These are phyloP conservation scores for Fraxinus sp. DNA, from an alignment of 305 asterid species.

Conservation along the genomic window DNA sequence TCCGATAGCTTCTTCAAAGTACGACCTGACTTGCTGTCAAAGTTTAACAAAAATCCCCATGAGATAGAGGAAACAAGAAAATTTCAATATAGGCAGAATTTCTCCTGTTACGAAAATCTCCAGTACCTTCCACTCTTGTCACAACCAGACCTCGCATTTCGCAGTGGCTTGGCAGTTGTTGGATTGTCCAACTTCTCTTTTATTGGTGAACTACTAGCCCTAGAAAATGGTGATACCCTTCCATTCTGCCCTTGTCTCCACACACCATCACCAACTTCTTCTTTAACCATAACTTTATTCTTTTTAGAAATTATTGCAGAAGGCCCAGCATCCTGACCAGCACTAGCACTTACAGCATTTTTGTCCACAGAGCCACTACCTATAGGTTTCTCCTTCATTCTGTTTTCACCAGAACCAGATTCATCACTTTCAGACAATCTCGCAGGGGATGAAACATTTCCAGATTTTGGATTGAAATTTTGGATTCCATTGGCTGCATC, in stretches of 20 bases:
- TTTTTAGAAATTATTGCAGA: conserved; percentile 50
- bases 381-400: conserved; percentile 57
- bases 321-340: conserved; percentile 54
- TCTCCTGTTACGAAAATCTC: conserved; percentile 23
- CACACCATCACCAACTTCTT: conserved; percentile 73
- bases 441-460: conserved; percentile 67
- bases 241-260: conserved; percentile 93
- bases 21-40: conserved; percentile 86
- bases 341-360: conserved; percentile 45
- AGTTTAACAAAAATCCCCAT: conserved; percentile 21
- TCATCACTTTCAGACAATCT: conserved; percentile 89
- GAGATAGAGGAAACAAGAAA: conserved; percentile 22
- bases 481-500: conserved; percentile 51
- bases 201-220: conserved; percentile 76
- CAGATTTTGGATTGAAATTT: conserved; percentile 54
- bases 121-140: conserved; percentile 88
- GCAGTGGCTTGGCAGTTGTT: conserved; percentile 64
- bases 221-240: conserved; percentile 69
- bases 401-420: conserved; percentile 75
- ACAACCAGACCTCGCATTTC: conserved; percentile 56
- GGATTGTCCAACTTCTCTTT: conserved; percentile 68
- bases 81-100: neutral
- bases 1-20: conserved; percentile 86
- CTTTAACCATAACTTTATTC: conserved; percentile 63
- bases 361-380: conserved; percentile 59